A percentile compares a stretch with the other conserved stretches of the same genome.
phyloP scores from a whole-genome alignment of 1,284 basidiomycete species.

The Ganoderma lingzhi region DNA sequence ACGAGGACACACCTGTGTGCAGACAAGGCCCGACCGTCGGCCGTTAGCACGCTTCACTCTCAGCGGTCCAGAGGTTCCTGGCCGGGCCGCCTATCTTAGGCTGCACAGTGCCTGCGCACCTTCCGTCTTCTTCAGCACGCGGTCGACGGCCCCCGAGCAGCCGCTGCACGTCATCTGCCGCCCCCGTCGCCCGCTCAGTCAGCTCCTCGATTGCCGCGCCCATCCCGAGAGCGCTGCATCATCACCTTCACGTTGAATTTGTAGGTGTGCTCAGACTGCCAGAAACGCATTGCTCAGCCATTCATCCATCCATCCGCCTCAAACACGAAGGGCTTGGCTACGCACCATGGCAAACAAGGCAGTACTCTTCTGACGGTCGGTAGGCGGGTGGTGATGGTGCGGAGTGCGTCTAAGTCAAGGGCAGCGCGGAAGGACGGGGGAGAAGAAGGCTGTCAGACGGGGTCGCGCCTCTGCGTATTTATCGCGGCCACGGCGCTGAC shows the following conservation, averaged over 20 bases:
- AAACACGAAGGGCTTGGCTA: not conserved
- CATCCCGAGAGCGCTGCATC: constrained; percentile 11
- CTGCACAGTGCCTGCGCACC: constrained; percentile 50
- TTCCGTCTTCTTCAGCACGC: constrained; percentile 75
- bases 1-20: constrained; percentile 60
- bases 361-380: constrained; percentile 4
- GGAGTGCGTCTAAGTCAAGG: constrained; percentile 1
- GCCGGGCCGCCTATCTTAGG: not conserved
- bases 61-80: not conserved
- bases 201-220: constrained; percentile 20
- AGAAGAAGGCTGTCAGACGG: constrained; percentile 1
- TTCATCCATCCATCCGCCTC: not conserved
- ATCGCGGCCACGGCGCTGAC: constrained; percentile 23
- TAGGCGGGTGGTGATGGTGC: constrained; percentile 5
- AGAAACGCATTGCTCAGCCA: not conserved
- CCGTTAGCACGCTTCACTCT: not conserved
- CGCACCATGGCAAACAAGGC: constrained; percentile 27
- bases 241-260: constrained; percentile 51
- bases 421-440: constrained; percentile 7
- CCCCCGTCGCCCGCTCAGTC: constrained; percentile 15
- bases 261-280: constrained; percentile 45
- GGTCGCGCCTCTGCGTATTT: constrained; percentile 19
- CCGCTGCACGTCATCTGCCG: constrained; percentile 83
- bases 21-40: not conserved
- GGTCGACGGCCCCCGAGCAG: constrained; percentile 81